phyloP scores from a whole-genome alignment of 148 eudicot genomes.

The Pouteria glomerata region DNA sequence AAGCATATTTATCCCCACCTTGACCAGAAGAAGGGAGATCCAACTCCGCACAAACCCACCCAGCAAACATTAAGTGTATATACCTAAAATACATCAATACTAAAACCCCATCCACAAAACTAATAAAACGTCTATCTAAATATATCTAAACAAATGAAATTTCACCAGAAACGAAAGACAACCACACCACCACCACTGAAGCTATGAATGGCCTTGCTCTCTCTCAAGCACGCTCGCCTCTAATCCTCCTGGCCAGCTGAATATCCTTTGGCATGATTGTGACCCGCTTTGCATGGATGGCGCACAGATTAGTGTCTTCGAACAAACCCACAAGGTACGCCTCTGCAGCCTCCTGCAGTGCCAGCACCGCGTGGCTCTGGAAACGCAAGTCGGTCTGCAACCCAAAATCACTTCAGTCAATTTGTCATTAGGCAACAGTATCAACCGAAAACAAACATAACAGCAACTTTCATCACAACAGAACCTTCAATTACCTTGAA shows the following conservation, averaged over 20 bases:
- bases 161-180: too few species aligned
- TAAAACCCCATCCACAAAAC: too few species aligned
- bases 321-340: conserved; percentile 77
- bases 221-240: conserved; percentile 75
- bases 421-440: too few species aligned
- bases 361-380: conserved; percentile 76
- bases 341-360: conserved; percentile 80
- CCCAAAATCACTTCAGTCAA: neutral
- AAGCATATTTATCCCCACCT: too few species aligned
- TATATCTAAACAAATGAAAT: too few species aligned
- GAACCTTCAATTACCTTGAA: conserved; percentile 26
- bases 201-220: neutral
- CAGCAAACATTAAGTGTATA: too few species aligned
- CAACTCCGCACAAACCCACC: too few species aligned
- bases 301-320: conserved; percentile 73
- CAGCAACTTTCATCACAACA: neutral
- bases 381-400: conserved; percentile 63
- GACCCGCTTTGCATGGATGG: conserved; percentile 78
- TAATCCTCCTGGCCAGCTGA: conserved; percentile 73
- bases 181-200: too few species aligned
- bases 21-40: too few species aligned
- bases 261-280: conserved; percentile 85
- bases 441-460: neutral
- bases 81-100: too few species aligned
- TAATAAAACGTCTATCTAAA: too few species aligned